Evolutionary conservation across 345 rosid species (phyloP).

Genomic region (Psidium guajava): DNA sequence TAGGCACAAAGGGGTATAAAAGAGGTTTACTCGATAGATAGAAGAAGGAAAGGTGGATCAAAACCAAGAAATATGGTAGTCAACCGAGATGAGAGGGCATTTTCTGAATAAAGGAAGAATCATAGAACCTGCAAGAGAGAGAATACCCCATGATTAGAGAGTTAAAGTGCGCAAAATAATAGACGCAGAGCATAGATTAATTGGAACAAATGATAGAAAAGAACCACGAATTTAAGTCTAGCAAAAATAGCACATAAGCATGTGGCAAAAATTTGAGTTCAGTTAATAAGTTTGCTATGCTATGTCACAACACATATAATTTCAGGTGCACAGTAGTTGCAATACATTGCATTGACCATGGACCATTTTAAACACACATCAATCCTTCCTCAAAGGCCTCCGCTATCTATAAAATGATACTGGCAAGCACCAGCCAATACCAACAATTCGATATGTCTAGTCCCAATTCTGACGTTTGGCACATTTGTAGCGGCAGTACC

Average conservation of each 20-base stretch:
- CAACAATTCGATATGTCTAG: no score
- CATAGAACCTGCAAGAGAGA: slow-evolving; percentile 47
- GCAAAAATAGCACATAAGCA: neutral
- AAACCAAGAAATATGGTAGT: slow-evolving; percentile 79
- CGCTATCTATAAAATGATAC: no score
- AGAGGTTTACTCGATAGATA: slow-evolving; percentile 65
- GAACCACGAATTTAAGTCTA: neutral
- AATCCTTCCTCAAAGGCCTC: no score
- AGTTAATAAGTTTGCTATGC: no score
- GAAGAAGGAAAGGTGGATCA: slow-evolving; percentile 75
- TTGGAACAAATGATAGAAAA: neutral
- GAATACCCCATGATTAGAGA: neutral
- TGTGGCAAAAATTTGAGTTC: neutral
- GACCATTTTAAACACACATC: no score
- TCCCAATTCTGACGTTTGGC: no score
- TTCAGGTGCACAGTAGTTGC: no score
- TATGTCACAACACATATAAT: no score
- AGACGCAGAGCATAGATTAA: no score
- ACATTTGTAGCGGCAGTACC: no score
- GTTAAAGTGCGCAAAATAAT: neutral
- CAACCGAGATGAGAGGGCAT: slow-evolving; percentile 55
- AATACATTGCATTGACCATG: no score
- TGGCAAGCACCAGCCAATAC: no score
- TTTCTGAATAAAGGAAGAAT: slow-evolving; percentile 72
- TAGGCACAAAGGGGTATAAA: neutral